Evolutionary conservation across 371 early-diverging fungal genomes (phyloP), one percentile per base, ranked within the genome.

Genomic region (Mortierella polycephala): DNA sequence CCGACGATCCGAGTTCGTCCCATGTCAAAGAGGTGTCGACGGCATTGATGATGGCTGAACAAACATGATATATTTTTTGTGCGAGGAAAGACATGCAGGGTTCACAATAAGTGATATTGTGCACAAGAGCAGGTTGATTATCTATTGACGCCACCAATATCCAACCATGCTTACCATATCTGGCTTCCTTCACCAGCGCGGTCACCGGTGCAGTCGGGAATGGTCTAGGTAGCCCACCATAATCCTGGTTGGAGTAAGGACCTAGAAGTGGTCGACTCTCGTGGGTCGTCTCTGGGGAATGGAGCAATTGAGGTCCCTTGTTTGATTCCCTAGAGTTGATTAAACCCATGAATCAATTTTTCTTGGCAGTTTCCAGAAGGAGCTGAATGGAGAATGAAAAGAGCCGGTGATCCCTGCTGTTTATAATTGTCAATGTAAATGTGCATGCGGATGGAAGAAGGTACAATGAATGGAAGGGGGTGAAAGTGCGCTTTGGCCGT

Each of bases 151-250:
- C 42, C 23, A 18, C 42, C 52, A 41, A 42, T 57, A 40, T 30
- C 51, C n/a, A 40, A 6, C 8, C 18, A 18, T 39, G 14, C 53
- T 53, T 75, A 75, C 76, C 62, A 64, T 71, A 71, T 23, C 71
- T 62, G 6, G 76, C 63, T 46, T 75, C 76, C 49, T 71, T 75
- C 18, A 71, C 64, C 4, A 75, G 40, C 1, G 55, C 57, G 12
- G 76, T 75, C 42, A 75, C 76, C 14, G 76, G 76, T 51, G 76
- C 67, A 30, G 76, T 75, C 7, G 76, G 76, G 57, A 75, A 71
- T 40, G 64, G 46, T 9, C 67, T 52, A 23, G 71, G 67, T 0
- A 42, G 14, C 16, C 76, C 69, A 13, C 49, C 61, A 40, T 67
- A 51, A 56, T 60, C 67, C 44, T 60, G 9, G 63, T 52, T 30